Base-by-base conservation (phyloP, 2,329 filamentous ascomycete species). In the Dactylonectria estremocensis region DNA sequence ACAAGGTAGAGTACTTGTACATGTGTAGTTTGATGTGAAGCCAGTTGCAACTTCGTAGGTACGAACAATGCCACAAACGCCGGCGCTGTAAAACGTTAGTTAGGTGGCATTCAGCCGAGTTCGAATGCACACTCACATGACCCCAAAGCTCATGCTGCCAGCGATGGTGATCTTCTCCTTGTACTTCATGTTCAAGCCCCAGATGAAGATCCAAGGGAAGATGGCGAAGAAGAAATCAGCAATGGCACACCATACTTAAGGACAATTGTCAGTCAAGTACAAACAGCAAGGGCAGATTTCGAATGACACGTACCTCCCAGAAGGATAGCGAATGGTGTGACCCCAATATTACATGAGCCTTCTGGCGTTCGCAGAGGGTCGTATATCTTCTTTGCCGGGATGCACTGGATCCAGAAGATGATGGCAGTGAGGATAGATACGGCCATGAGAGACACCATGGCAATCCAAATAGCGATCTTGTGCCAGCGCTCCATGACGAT, bases 171-270 rank as follows among this genome's bases (percentile, higher is more conserved):
- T 75, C 71, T 84, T 84, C 40, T 85, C 83, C 11, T 79, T 77
- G 13, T 77, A 77, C 43, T 81, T 80, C 82, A 84, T 84, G 43
- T 81, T 80, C 9, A 84, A 66, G 1, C 78, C 77, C 82, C 81
- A 83, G 18, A 84, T 78, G 16, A 84, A 76, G 5, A 82, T 73
- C 82, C 83, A 85, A 0, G 83, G 83, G 13, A 83, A 80, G 7
- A 77, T 69, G 48, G 80, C 80, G 52, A 81, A 82, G 68, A 80
- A 79, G 49, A 83, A 81, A 62, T 83, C 81, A 48, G 72, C 73
- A 1, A 79, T 46, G 16, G 77, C 72, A 11, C 69, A 73, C 50
- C 64, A 73, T 4, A 67, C 72, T 75, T 11, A 6, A 16, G 2
- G 3, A 0, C 14, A 14, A 10, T 16, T 2, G 46, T 66, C 14